These are phyloP conservation scores for Acacia melanoxylon DNA, from an alignment of 306 rosid species.

Conservation along the genomic window DNA sequence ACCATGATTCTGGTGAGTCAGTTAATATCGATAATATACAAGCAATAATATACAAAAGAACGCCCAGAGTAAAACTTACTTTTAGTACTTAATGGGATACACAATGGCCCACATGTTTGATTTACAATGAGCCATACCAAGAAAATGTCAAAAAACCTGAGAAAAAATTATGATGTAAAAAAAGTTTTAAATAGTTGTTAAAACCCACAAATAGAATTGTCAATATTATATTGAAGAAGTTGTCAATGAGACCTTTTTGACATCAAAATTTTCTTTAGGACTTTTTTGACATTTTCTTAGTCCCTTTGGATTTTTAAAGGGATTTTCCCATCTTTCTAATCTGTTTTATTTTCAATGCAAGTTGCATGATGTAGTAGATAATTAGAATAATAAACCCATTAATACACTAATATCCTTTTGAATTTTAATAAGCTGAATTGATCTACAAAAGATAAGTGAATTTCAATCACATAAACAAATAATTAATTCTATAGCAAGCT, in stretches of 20 bases:
- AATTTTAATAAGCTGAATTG: not conserved
- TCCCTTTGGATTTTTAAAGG: too few relatives aligned
- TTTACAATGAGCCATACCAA: not conserved
- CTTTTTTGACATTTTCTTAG: too few relatives aligned
- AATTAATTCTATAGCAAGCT: not conserved
- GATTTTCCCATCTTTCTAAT: too few relatives aligned
- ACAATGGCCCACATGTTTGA: not conserved
- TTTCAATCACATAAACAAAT: not conserved
- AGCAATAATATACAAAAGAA: too few relatives aligned
- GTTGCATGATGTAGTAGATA: not conserved
- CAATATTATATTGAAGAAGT: rapidly evolving
- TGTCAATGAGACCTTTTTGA: too few relatives aligned
- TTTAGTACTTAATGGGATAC: not conserved
- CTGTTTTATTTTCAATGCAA: not conserved
- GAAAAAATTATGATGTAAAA: too few relatives aligned
- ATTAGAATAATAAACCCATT: not conserved
- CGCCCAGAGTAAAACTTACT: not conserved
- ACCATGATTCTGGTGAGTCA: too few relatives aligned
- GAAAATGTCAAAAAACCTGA: too few relatives aligned
- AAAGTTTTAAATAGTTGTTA: too few relatives aligned
- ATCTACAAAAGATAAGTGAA: not conserved
- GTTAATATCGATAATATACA: not conserved
- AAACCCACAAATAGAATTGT: too few relatives aligned
- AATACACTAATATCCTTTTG: not conserved
- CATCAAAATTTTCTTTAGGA: too few relatives aligned